These are phyloP conservation scores for Xylaria sp. DNA, from an alignment of 2,329 filamentous ascomycete genomes.

Conservation along the genomic window DNA sequence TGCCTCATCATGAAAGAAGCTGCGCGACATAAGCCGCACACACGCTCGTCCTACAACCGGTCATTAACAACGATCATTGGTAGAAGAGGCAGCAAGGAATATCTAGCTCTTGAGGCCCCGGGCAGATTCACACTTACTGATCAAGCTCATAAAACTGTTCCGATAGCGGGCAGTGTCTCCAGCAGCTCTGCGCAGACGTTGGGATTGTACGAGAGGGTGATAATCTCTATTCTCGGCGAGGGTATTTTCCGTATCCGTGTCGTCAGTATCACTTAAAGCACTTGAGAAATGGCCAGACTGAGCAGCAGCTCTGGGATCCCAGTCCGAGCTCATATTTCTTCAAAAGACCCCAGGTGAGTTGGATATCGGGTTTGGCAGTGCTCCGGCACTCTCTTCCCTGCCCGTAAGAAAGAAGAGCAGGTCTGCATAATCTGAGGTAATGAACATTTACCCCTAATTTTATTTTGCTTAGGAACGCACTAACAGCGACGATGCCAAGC, in stretches of 20 bases:
- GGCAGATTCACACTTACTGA: conserved; percentile 11
- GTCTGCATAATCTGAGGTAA: conserved; percentile 8
- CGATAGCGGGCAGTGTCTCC: conserved; percentile 23
- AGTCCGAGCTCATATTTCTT: conserved; percentile 16
- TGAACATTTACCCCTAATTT: conserved; percentile 16
- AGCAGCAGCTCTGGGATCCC: conserved; percentile 18
- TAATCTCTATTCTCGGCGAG: conserved; percentile 25
- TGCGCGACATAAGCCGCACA: conserved; percentile 19
- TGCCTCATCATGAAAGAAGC: conserved; percentile 13
- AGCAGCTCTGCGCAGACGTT: conserved; percentile 21
- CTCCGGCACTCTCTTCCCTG: neutral
- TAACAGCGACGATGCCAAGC: conserved; percentile 18
- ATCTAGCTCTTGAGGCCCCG: neutral
- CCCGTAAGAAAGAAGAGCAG: conserved; percentile 11
- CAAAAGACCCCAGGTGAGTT: neutral
- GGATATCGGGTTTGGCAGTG: conserved; percentile 2
- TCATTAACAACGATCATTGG: conserved; percentile 7
- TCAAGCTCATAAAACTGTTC: conserved; percentile 14
- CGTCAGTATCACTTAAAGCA: conserved; percentile 18
- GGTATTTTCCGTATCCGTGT: conserved; percentile 12
- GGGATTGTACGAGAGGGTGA: conserved; percentile 20
- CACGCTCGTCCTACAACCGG: conserved; percentile 17
- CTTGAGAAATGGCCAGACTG: conserved; percentile 5
- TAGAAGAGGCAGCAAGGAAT: neutral
- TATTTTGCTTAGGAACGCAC: conserved; percentile 16